phyloP scores from a whole-genome alignment of 2,329 filamentous ascomycete species.

The Aureobasidium vineae region DNA sequence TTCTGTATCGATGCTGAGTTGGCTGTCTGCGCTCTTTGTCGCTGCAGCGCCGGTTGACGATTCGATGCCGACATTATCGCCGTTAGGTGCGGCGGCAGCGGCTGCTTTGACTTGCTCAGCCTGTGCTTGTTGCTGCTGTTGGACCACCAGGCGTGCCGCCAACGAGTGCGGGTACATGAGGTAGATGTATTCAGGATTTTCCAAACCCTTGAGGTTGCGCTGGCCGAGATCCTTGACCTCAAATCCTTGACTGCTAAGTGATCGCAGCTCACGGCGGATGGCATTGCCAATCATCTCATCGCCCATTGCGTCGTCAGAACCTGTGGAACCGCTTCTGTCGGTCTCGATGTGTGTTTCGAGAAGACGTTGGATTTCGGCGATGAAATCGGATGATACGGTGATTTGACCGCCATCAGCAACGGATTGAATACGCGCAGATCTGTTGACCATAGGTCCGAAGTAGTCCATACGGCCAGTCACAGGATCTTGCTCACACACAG shows the following conservation, averaged over 20 bases:
- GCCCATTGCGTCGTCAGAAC: slow-evolving; percentile 70
- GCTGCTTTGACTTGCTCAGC: slow-evolving; percentile 37
- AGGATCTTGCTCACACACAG: slow-evolving; percentile 92
- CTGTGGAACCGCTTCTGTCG: slow-evolving; percentile 66
- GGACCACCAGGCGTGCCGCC: slow-evolving; percentile 72
- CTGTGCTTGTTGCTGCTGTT: slow-evolving; percentile 48
- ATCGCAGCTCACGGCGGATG: slow-evolving; percentile 83
- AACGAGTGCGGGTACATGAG: slow-evolving; percentile 91
- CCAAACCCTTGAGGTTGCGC: slow-evolving; percentile 90
- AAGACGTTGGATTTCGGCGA: slow-evolving; percentile 89
- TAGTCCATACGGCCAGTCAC: slow-evolving; percentile 99
- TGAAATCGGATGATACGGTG: slow-evolving; percentile 94
- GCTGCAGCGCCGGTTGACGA: slow-evolving; percentile 43
- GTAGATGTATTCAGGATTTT: slow-evolving; percentile 95
- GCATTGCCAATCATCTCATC: slow-evolving; percentile 72
- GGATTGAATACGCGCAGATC: slow-evolving; percentile 87
- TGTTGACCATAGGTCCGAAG: slow-evolving; percentile 99
- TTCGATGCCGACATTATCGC: not conserved
- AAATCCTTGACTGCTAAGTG: slow-evolving; percentile 86
- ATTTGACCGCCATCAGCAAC: slow-evolving; percentile 97
- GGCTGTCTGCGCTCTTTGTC: slow-evolving; percentile 58
- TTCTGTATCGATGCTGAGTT: slow-evolving; percentile 77
- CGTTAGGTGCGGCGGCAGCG: slow-evolving; percentile 31
- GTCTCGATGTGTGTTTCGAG: slow-evolving; percentile 85
- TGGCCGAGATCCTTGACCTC: slow-evolving; percentile 96